Evolutionary conservation across 768 basidiomycete genomes (phyloP), one percentile per base, ranked within the genome.

Genomic region (Termitomyces sp.): DNA sequence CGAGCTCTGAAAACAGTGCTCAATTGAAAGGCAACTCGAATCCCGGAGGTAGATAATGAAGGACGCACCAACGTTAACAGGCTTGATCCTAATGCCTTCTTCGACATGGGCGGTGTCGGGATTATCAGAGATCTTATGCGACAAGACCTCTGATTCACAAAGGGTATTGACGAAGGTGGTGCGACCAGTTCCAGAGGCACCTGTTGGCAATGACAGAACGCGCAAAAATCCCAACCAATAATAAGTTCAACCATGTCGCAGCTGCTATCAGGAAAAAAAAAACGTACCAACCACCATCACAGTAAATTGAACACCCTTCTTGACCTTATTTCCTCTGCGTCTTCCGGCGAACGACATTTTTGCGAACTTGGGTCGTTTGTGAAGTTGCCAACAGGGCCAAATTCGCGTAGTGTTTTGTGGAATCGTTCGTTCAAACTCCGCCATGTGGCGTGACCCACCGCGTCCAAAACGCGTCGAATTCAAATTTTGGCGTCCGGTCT

Each of bases 131-230:
- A 92, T 80, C 76, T 95, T 94, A 83, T 98, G 96, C 5, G 82
- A 71, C 55, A 98, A 81, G 22, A 98, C 94, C 68, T 95, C 92
- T 39, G 90, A 89, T 80, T 99, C 96, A 82, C 95, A 96, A 61
- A 99, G 92, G 54, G 97, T 99, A 82, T 99, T 99, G 73, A 99
- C 94, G 70, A 99, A 98, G 60, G 96, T 99, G 60, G 96, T 98
- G 60, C 95, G 91, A 63, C 95, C 95, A 56, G 95, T 96, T 49
- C 96, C 96, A 76, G 95, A 97, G 61, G 95, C 92, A 80, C 96
- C 96, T 98, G 68, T 63, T 61, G 66, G 42, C 56, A 39, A 63
- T 65, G 66, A 48, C 39, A 61, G 65, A 53, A 68, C 59, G 64
- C 62, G 63, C 59, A 62, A 66, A 63, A 63, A 66, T 64, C 64